Evolutionary conservation across 2,329 filamentous ascomycete genomes (phyloP).

Genomic region (Plenodomus biglobosus): DNA sequence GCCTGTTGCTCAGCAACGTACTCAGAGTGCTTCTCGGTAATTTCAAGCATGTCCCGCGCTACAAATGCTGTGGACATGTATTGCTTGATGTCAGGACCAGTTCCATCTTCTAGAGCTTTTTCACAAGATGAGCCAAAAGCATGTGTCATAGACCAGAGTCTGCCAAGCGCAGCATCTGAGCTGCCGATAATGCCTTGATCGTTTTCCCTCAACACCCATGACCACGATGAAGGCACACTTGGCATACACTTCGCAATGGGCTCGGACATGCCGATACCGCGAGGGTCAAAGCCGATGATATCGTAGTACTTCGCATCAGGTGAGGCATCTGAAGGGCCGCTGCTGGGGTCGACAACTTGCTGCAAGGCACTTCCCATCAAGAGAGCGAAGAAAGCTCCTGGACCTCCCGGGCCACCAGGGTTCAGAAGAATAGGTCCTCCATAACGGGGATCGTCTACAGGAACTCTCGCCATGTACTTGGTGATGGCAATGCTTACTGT

Average conservation of each 20-base stretch:
- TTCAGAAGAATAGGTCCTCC: constrained; percentile 49
- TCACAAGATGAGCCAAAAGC: constrained; percentile 40
- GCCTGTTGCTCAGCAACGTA: constrained; percentile 24
- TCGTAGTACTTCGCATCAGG: constrained; percentile 45
- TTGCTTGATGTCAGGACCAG: constrained; percentile 44
- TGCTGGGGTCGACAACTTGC: constrained; percentile 30
- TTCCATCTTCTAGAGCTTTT: constrained; percentile 20
- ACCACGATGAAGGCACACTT: constrained; percentile 32
- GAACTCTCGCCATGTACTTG: constrained; percentile 38
- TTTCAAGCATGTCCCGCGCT: constrained; percentile 54
- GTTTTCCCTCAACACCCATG: constrained; percentile 41
- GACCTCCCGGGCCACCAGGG: constrained; percentile 50
- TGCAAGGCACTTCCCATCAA: constrained; percentile 26
- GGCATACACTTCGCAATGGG: constrained; percentile 42
- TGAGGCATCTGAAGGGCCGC: constrained; percentile 7
- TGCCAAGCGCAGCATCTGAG: constrained; percentile 48
- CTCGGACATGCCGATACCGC: constrained; percentile 43
- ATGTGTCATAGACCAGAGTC: constrained; percentile 46
- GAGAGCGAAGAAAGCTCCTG: constrained; percentile 40
- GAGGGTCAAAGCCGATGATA: constrained; percentile 50
- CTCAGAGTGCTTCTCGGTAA: constrained; percentile 49
- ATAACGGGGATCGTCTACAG: constrained; percentile 43
- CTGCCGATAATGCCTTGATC: constrained; percentile 45
- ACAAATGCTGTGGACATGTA: constrained; percentile 52
- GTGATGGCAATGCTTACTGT: constrained; percentile 37